These are phyloP conservation scores for Solanum sitiens DNA, from an alignment of 257 asterid species.

Conservation along the genomic window DNA sequence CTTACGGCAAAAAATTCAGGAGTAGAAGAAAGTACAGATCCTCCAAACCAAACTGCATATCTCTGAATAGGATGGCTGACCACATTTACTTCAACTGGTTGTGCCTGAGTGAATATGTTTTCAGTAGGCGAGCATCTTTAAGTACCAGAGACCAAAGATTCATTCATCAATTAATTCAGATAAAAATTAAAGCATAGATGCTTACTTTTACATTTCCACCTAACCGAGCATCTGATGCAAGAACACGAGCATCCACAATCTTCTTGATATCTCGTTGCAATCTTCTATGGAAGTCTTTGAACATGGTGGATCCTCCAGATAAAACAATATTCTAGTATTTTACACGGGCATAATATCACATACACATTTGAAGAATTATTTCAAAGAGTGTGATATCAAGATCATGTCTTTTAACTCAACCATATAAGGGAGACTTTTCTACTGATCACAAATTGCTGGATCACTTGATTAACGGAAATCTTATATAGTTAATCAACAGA, in stretches of 20 bases:
- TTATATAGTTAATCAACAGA: neutral
- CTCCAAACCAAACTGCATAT: conserved; percentile 99
- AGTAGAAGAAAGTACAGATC: conserved; percentile 92
- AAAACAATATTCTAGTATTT: conserved; percentile 68
- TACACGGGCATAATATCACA: neutral
- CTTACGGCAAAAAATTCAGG: conserved; percentile 85
- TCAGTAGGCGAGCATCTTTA: neutral
- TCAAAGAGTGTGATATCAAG: neutral
- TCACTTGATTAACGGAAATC: neutral
- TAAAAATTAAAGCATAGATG: neutral
- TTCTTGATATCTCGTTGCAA: conserved; percentile 83
- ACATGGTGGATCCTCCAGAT: conserved; percentile 98
- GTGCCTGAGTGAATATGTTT: conserved; percentile 38
- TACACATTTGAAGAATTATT: neutral
- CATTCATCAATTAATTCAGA: neutral
- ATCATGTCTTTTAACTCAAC: neutral
- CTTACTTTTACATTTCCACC: conserved; percentile 69
- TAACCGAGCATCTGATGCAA: conserved; percentile 51
- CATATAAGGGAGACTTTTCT: neutral
- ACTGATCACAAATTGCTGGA: neutral
- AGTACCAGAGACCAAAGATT: neutral
- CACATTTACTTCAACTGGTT: conserved; percentile 90
- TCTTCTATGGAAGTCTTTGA: conserved; percentile 85
- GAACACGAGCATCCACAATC: conserved; percentile 79
- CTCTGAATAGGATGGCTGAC: conserved; percentile 93